A percentile compares a stretch with the other conserved stretches of the same genome.
These are phyloP conservation scores for Lepiota subincarnata DNA, from an alignment of 768 basidiomycete species.

Conservation along the genomic window DNA sequence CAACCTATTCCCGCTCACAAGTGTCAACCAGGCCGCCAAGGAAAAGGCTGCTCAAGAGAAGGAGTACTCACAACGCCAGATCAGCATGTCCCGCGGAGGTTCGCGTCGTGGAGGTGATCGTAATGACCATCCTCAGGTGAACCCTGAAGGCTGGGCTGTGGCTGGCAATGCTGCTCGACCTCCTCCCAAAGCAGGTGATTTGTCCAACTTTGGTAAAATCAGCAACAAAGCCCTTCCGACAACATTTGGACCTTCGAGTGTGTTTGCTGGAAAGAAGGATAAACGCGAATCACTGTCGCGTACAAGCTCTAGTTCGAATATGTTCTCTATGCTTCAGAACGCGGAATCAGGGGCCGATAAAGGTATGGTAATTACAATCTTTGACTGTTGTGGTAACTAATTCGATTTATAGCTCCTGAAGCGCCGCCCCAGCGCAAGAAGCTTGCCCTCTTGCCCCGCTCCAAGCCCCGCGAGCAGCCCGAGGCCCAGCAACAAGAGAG, in stretches of 20 bases:
- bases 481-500: slow-evolving; percentile 43
- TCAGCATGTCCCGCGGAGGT: slow-evolving; percentile 85
- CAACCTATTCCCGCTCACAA: slow-evolving; percentile 7
- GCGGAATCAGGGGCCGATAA: slow-evolving; percentile 59
- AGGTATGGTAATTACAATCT: slow-evolving; percentile 28
- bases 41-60: slow-evolving; percentile 69
- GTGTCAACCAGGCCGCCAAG: slow-evolving; percentile 60
- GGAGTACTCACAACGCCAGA: slow-evolving; percentile 53
- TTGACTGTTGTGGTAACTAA: neutral
- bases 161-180: slow-evolving; percentile 53
- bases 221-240: slow-evolving; percentile 51
- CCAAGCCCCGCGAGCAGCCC: slow-evolving; percentile 53
- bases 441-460: slow-evolving; percentile 74
- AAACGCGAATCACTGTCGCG: slow-evolving; percentile 77
- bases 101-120: slow-evolving; percentile 83
- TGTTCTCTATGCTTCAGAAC: slow-evolving; percentile 82
- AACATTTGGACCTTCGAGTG: slow-evolving; percentile 81
- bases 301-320: slow-evolving; percentile 76
- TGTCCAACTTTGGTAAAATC: slow-evolving; percentile 88
- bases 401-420: slow-evolving; percentile 28
- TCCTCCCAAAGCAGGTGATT: slow-evolving; percentile 77
- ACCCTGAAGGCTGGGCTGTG: slow-evolving; percentile 87
- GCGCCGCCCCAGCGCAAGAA: slow-evolving; percentile 62
- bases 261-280: slow-evolving; percentile 71
- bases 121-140: slow-evolving; percentile 50